phyloP scores from a whole-genome alignment of 768 basidiomycete species.

The Coprinopsis sp. region DNA sequence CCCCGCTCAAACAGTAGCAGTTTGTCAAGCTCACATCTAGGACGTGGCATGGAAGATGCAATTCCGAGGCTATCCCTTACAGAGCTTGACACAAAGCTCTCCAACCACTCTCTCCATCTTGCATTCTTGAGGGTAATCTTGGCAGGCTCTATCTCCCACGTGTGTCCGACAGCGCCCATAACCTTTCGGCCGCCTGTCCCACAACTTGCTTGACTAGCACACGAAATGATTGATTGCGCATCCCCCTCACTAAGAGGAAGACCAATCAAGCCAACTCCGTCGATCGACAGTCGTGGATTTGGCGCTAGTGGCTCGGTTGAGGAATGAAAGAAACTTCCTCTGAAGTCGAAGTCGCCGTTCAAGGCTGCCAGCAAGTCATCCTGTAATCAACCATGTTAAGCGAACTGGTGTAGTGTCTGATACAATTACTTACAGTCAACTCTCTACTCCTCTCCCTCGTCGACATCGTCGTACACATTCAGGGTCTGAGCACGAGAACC shows the following conservation, averaged over 20 bases:
- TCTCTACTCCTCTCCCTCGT: no score
- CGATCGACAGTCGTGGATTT: constrained; percentile 37
- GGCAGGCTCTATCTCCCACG: constrained; percentile 45
- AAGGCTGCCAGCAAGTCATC: constrained; percentile 27
- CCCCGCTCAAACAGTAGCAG: constrained; percentile 45
- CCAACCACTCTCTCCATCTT: constrained; percentile 34
- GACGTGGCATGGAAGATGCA: constrained; percentile 18
- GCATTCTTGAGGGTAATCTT: constrained; percentile 37
- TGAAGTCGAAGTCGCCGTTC: constrained; percentile 25
- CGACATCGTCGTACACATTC: no score
- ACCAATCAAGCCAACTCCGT: constrained; percentile 37
- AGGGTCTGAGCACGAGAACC: no score
- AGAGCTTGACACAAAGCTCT: constrained; percentile 20
- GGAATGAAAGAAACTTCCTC: constrained; percentile 29
- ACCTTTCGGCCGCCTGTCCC: constrained; percentile 40
- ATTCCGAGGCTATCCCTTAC: constrained; percentile 37
- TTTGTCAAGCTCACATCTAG: constrained; percentile 40
- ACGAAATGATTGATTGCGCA: constrained; percentile 32
- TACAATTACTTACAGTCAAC: no score
- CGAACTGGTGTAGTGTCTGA: no score
- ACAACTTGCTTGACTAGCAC: constrained; percentile 38
- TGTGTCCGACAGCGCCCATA: constrained; percentile 43
- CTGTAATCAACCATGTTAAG: no score
- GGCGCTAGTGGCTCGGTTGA: constrained; percentile 24
- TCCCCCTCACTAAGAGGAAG: constrained; percentile 38